A percentile compares a stretch with the other conserved stretches of the same genome.
Conservation (phyloP, 2,329 filamentous ascomycete species). For the Knufia fluminis region DNA sequence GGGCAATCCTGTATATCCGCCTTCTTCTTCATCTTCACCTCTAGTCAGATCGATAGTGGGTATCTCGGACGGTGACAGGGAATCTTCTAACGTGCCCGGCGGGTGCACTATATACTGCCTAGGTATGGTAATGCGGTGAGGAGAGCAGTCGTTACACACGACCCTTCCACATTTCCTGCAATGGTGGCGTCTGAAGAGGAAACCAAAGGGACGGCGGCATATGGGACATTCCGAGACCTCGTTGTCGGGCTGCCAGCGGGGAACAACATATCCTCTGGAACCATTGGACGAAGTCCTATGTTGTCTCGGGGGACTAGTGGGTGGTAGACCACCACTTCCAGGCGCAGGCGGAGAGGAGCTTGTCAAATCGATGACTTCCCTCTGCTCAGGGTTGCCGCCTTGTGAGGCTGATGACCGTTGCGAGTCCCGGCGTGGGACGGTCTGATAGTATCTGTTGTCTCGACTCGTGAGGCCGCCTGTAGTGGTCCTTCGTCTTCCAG, state of each 20-base stretch:
- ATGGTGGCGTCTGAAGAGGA: slow-evolving; percentile 85
- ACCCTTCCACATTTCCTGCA: slow-evolving; percentile 94
- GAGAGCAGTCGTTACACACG: slow-evolving; percentile 81
- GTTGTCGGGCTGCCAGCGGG: slow-evolving; percentile 79
- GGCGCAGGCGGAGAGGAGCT: slow-evolving; percentile 23
- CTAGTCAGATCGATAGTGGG: slow-evolving; percentile 40
- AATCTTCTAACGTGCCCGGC: slow-evolving; percentile 40
- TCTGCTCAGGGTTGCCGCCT: slow-evolving; percentile 8
- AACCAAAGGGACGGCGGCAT: slow-evolving; percentile 67
- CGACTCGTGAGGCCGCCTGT: slow-evolving; percentile 17
- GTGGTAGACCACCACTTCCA: slow-evolving; percentile 14
- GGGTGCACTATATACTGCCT: slow-evolving; percentile 85
- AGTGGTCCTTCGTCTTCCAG: slow-evolving; percentile 21
- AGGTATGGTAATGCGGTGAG: slow-evolving; percentile 89
- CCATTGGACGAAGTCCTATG: slow-evolving; percentile 13
- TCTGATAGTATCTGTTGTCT: slow-evolving; percentile 14
- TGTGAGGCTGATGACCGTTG: slow-evolving; percentile 17
- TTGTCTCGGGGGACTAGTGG: slow-evolving; percentile 7
- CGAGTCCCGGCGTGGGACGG: slow-evolving; percentile 26
- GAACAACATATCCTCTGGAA: slow-evolving; percentile 48
- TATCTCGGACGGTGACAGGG: slow-evolving; percentile 25
- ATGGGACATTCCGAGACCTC: slow-evolving; percentile 80
- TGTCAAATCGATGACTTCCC: slow-evolving; percentile 23
- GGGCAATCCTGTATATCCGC: slow-evolving; percentile 7
- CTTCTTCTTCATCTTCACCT: slow-evolving; percentile 26